Evolutionary conservation across 345 rosid species (phyloP), one percentile per base, ranked within the genome.

Genomic region (Bretschneidera sinensis): DNA sequence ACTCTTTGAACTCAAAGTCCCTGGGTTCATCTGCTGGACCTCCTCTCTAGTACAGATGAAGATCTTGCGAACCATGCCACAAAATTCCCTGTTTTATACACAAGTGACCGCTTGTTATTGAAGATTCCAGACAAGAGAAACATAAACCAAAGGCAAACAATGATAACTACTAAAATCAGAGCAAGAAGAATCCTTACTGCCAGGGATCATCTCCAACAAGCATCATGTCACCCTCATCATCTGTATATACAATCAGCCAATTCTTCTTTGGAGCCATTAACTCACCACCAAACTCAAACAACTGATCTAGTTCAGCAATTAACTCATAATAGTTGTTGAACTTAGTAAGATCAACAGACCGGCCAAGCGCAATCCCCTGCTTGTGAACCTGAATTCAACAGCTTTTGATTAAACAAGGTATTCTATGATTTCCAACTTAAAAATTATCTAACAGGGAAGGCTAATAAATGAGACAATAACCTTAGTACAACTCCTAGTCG

Each of bases 161-260:
- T 1, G n/a, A 24, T 23, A 21, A 18, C 13, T 9, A 16, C 11
- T 9, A 18, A 70, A 10, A 33, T 25, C 13, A 22, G 17, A 34
- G 48, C 7, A 61, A 21, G 47, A 65, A 17, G 60, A 64, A 62
- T 60, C 49, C 92, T 76, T 85, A 88, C 98, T 75, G 85, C 98
- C 96, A 92, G 14, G 98, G 98, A 74, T 92, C 98, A 57, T 92
- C 98, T 43, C 96, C 98, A 43, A 86, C 92, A 59, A 85, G 92
- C 98, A 92, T 88, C 81, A 88, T 87, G 62, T 92, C 98, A 57
- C 77, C 86, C 75, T 92, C 98, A 48, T 85, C 88, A 71, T 92
- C 98, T 5, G 90, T 83, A 57, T 84, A 91, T 11, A 89, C 86
- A 33, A 88, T 67, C 62, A 82, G 71, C 98, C 96, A 88, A 54